Percentiles rank a stretch among this genome's conserved stretches.
phyloP scores from a whole-genome alignment of 192 early-diverging fungal genomes.

The Umbelopsis vinacea region DNA sequence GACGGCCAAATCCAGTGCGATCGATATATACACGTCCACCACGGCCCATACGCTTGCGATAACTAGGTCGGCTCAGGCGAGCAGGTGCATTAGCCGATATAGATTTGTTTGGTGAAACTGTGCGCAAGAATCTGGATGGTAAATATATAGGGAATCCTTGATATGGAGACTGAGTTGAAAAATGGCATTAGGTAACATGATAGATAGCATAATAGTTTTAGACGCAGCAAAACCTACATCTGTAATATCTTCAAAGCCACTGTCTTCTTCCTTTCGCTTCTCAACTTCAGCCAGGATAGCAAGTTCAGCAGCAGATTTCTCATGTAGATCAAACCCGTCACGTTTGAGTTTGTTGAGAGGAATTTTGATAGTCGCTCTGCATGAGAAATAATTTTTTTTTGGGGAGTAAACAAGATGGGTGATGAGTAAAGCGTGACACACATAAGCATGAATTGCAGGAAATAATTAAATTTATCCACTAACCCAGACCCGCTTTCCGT shows the following conservation, averaged over 20 bases:
- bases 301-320: slow-evolving; percentile 46
- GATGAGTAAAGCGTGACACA: background rate
- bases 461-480: slow-evolving; percentile 6
- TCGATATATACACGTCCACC: slow-evolving; percentile 77
- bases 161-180: slow-evolving; percentile 48
- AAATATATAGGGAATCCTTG: slow-evolving; percentile 48
- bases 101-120: slow-evolving; percentile 14
- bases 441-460: background rate
- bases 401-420: slow-evolving; percentile 7
- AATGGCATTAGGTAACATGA: background rate
- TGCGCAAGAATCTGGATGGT: slow-evolving; percentile 43
- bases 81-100: slow-evolving; percentile 26
- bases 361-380: slow-evolving; percentile 64
- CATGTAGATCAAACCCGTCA: slow-evolving; percentile 43
- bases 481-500: slow-evolving; percentile 35
- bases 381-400: background rate
- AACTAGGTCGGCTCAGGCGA: slow-evolving; percentile 31
- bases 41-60: slow-evolving; percentile 71
- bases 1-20: slow-evolving; percentile 39
- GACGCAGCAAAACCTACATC: slow-evolving; percentile 54
- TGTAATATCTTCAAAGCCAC: slow-evolving; percentile 70
- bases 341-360: slow-evolving; percentile 54
- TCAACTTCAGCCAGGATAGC: slow-evolving; percentile 60
- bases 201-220: too few relatives aligned
- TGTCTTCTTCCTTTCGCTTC: slow-evolving; percentile 60